phyloP scores from a whole-genome alignment of 441 rosid species.

The Adansonia gregorii region DNA sequence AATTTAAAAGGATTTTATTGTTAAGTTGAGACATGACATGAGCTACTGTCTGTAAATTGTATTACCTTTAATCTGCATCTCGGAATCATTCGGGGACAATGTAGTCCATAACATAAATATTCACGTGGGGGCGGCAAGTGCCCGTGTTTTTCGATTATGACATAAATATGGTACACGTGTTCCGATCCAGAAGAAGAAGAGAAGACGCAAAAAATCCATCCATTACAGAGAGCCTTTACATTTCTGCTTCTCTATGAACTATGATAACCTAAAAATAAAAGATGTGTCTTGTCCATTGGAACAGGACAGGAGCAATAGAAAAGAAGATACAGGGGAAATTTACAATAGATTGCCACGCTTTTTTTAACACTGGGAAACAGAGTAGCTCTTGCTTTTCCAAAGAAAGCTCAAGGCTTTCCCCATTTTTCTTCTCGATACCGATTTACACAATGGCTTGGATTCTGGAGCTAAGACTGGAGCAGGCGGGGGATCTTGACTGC shows the following conservation, averaged over 20 bases:
- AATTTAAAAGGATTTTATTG: neutral
- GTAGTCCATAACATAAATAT: neutral
- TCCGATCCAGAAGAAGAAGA: constrained; percentile 29
- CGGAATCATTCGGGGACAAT: neutral
- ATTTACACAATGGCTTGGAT: constrained; percentile 64
- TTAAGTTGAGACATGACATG: neutral
- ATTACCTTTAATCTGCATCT: neutral
- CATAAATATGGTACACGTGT: constrained; percentile 23
- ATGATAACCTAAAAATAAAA: constrained; percentile 9
- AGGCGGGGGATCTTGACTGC: constrained; percentile 38
- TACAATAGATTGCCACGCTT: constrained; percentile 30
- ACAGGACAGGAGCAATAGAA: constrained; percentile 32
- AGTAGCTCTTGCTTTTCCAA: constrained; percentile 83
- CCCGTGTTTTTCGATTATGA: neutral
- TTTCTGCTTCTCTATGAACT: constrained; percentile 44
- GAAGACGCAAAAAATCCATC: constrained; percentile 38
- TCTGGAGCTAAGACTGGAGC: constrained; percentile 47
- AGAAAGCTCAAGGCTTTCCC: constrained; percentile 65
- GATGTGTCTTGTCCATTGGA: constrained; percentile 31
- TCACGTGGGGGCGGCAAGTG: neutral
- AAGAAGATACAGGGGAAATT: constrained; percentile 39
- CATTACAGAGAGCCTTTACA: constrained; percentile 57
- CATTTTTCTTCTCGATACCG: constrained; percentile 69
- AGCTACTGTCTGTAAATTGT: neutral
- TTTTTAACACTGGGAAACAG: constrained; percentile 53